phyloP scores from a whole-genome alignment of 176 grass and related monocot genomes.

The Areca catechu region DNA sequence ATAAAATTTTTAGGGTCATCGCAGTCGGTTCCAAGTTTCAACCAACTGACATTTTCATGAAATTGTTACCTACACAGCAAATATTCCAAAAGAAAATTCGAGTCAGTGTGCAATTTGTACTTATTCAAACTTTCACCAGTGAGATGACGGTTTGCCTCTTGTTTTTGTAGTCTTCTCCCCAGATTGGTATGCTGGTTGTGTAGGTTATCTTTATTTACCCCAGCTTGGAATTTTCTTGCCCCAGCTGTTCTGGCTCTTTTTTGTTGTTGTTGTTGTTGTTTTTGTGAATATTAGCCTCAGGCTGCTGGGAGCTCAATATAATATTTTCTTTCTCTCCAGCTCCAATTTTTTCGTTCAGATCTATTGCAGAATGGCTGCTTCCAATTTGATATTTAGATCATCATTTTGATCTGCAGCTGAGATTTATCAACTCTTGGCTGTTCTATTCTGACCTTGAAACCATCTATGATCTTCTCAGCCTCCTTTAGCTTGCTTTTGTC shows the following conservation, averaged over 20 bases:
- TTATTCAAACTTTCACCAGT: conserved; percentile 22
- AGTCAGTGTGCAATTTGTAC: not conserved
- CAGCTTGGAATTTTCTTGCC: too few relatives aligned
- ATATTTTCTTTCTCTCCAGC: conserved; percentile 25
- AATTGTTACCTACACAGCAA: too few relatives aligned
- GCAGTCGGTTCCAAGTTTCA: too few relatives aligned
- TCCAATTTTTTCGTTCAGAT: conserved; percentile 30
- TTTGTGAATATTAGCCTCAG: not conserved
- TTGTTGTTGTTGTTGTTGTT: too few relatives aligned
- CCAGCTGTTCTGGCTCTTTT: too few relatives aligned
- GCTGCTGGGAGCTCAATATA: conserved; percentile 20
- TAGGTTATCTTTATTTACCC: not conserved
- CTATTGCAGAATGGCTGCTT: not conserved
- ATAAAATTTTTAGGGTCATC: too few relatives aligned
- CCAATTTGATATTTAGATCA: not conserved
- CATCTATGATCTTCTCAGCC: conserved; percentile 9
- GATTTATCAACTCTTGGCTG: not conserved
- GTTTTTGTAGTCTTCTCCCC: not conserved
- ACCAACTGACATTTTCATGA: too few relatives aligned
- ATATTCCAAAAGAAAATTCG: too few relatives aligned
- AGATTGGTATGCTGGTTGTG: too few relatives aligned
- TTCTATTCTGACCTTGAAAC: not conserved
- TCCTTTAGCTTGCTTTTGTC: not conserved
- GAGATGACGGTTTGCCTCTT: conserved; percentile 14
- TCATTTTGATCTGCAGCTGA: conserved; percentile 13